Evolutionary conservation across 139 green algal genomes (phyloP), one percentile per base, ranked within the genome.

Genomic region (Chlamydomonas urium): DNA sequence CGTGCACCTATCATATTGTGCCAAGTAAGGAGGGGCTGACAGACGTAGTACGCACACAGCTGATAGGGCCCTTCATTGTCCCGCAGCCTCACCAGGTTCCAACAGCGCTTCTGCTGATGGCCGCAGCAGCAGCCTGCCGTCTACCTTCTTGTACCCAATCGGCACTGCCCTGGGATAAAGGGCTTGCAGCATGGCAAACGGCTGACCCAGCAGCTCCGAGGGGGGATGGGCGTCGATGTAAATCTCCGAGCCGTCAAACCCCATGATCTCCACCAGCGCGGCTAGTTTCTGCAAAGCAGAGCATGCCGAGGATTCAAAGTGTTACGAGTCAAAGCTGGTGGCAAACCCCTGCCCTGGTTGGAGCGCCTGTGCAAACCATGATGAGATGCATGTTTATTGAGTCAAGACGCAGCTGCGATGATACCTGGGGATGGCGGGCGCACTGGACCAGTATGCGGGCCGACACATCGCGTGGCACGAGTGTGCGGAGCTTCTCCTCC

Each of bases 251-350:
- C 53, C 53, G 26, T 63, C 53, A 63, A 63, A 63, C n/a, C 17
- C 21, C 53, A 63, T 63, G 53, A 63, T 21, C 53, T 63, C 53
- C 10, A 63, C 17, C n/a, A 63, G 53, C 24, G 53, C 53, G n/a
- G 10, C 19, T 21, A 63, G 53, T 21, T 34, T 63, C 53, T 63
- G 53, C n/a, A n/a, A n/a, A n/a, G n/a, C n/a, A n/a, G n/a, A n/a
- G n/a, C n/a, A n/a, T n/a, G n/a, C n/a, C n/a, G n/a, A n/a, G n/a
- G n/a, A n/a, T n/a, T n/a, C n/a, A n/a, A n/a, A n/a, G n/a, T n/a
- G n/a, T n/a, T n/a, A n/a, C n/a, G n/a, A n/a, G n/a, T n/a, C n/a
- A n/a, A n/a, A n/a, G n/a, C n/a, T n/a, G n/a, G n/a, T n/a, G n/a
- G n/a, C n/a, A n/a, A n/a, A n/a, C n/a, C n/a, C n/a, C n/a, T n/a